A percentile compares a stretch with the other conserved stretches of the same genome.
phyloP scores from a whole-genome alignment of 176 grass and related monocot species.

The Bromus sterilis region DNA sequence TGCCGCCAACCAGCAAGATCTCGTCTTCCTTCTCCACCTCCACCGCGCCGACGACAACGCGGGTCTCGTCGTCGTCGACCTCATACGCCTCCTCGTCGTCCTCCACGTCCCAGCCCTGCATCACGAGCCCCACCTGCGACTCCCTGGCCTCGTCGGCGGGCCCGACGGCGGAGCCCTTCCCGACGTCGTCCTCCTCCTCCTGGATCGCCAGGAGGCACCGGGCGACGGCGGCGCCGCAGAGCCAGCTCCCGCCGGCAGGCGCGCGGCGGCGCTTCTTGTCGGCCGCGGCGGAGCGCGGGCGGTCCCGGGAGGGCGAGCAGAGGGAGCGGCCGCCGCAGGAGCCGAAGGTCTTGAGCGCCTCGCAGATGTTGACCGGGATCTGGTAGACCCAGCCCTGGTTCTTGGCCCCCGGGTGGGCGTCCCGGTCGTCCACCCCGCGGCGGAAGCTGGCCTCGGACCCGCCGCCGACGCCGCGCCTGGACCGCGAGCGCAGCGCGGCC shows the following conservation, averaged over 20 bases:
- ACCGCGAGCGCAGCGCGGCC: slow-evolving; percentile 50
- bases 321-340: slow-evolving; percentile 71
- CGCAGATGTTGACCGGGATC: slow-evolving; percentile 95
- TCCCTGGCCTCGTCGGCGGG: slow-evolving; percentile 36
- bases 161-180: slow-evolving; percentile 34
- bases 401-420: slow-evolving; percentile 38
- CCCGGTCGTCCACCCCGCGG: slow-evolving; percentile 37
- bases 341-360: slow-evolving; percentile 70
- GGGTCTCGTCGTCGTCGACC: slow-evolving; percentile 3
- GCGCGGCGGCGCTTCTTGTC: slow-evolving; percentile 22
- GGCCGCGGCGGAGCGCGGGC: slow-evolving; percentile 5
- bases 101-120: slow-evolving; percentile 49
- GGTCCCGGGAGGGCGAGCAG: slow-evolving; percentile 56
- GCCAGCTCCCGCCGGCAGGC: slow-evolving; percentile 28
- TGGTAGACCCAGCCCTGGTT: slow-evolving; percentile 91
- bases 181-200: slow-evolving; percentile 32
- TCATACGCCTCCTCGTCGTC: slow-evolving; percentile 25
- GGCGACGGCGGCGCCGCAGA: slow-evolving; percentile 68
- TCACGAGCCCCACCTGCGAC: slow-evolving; percentile 34
- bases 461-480: slow-evolving; percentile 33
- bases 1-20: slow-evolving; percentile 57
- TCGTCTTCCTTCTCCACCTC: slow-evolving; percentile 66
- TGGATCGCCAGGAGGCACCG: slow-evolving; percentile 68
- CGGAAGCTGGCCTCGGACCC: slow-evolving; percentile 77
- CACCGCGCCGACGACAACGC: slow-evolving; percentile 47